Percentiles rank a stretch among this genome's conserved stretches.
Evolutionary conservation across 2,329 filamentous ascomycete species (phyloP).

Genomic region (Cordyceps pruinosa): DNA sequence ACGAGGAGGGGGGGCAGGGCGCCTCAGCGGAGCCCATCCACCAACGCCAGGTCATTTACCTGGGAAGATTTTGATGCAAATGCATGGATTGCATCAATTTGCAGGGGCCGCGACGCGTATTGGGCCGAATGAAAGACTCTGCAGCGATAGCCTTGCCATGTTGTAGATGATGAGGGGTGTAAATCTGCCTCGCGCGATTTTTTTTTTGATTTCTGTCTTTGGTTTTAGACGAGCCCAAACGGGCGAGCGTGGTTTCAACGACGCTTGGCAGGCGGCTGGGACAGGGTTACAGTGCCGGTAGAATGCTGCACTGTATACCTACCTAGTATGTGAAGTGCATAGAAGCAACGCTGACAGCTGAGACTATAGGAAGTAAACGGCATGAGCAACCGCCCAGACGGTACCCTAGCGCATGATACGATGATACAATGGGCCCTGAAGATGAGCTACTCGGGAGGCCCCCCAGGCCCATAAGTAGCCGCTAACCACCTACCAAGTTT

Average conservation of each 20-base stretch:
- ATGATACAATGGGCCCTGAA: not conserved
- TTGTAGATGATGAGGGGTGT: not conserved
- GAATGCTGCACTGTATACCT: no score
- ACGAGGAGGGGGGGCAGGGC: no score
- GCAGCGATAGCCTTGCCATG: not conserved
- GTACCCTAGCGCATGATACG: not conserved
- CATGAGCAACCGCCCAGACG: no score
- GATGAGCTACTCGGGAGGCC: not conserved
- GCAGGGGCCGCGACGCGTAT: not conserved
- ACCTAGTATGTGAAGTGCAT: no score
- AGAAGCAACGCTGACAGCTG: no score
- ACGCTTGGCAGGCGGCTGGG: not conserved
- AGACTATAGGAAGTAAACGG: no score
- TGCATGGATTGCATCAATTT: not conserved
- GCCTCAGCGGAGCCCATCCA: not conserved
- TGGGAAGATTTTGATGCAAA: not conserved
- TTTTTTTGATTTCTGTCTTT: not conserved
- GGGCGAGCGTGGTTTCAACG: not conserved
- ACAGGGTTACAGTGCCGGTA: no score
- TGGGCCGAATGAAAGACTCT: no score
- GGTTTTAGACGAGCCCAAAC: not conserved
- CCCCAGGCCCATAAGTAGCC: constrained; percentile 5
- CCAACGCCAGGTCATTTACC: not conserved
- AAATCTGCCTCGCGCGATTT: not conserved
- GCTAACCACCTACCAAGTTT: not conserved